Evolutionary conservation across 495 filamentous ascomycete species (phyloP).

Genomic region (Penicillium pancosmium): DNA sequence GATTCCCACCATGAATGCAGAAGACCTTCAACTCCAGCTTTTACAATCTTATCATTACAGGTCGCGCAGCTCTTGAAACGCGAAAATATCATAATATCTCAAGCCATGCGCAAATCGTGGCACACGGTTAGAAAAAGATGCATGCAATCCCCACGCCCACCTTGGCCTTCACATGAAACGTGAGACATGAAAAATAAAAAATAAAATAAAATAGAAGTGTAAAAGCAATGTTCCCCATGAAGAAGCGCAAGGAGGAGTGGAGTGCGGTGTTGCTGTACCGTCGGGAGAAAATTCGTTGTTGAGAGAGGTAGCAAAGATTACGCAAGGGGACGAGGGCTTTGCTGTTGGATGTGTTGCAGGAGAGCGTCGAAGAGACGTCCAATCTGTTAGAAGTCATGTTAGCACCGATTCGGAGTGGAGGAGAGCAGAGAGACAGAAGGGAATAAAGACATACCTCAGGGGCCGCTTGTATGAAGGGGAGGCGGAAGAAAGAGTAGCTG

Average conservation of each 20-base stretch:
- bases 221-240: background rate
- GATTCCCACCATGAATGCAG: conserved; percentile 28
- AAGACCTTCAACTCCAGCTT: conserved; percentile 36
- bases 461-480: conserved; percentile 86
- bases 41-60: conserved; percentile 48
- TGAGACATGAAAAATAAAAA: conserved; percentile 28
- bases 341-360: conserved; percentile 53
- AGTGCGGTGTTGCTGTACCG: conserved; percentile 9
- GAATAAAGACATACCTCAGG: conserved; percentile 66
- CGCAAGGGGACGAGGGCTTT: conserved; percentile 47
- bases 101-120: conserved; percentile 37
- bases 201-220: conserved; percentile 27
- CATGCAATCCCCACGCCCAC: conserved; percentile 33
- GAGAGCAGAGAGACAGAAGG: background rate
- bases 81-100: conserved; percentile 38
- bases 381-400: conserved; percentile 35
- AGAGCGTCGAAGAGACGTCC: conserved; percentile 54
- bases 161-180: conserved; percentile 26
- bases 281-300: conserved; percentile 11
- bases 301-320: conserved; percentile 27
- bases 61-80: conserved; percentile 26
- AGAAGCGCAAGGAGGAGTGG: conserved; percentile 28
- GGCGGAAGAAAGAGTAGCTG: conserved; percentile 84
- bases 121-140: conserved; percentile 32
- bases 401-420: background rate